Conservation (phyloP, 306 rosid genomes). For the Urtica urens region DNA sequence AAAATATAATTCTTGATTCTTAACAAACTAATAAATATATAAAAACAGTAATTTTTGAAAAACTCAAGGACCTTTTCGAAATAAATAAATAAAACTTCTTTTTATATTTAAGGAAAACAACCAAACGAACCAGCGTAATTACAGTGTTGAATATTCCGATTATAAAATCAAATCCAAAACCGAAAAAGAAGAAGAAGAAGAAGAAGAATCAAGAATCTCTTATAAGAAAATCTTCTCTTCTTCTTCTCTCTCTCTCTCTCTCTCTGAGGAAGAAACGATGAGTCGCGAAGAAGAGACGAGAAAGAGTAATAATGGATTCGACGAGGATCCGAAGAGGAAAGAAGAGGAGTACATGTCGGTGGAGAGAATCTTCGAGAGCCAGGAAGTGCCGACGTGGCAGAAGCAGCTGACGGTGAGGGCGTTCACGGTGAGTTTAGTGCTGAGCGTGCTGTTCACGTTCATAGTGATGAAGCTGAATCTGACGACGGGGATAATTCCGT, state of each 20-base stretch:
- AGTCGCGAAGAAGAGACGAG: background rate
- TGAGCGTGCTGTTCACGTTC: conserved; percentile 30
- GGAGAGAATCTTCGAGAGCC: conserved; percentile 24
- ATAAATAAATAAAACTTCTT: too few relatives aligned
- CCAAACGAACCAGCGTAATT: background rate
- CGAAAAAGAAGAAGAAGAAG: too few relatives aligned
- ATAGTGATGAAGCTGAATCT: conserved; percentile 41
- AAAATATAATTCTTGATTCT: too few relatives aligned
- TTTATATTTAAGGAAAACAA: too few relatives aligned
- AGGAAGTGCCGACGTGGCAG: conserved; percentile 25
- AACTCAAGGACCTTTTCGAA: too few relatives aligned
- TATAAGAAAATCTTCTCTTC: background rate
- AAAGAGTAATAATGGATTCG: background rate
- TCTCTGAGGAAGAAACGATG: background rate
- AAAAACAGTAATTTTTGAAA: too few relatives aligned
- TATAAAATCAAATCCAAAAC: background rate
- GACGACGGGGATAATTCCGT: conserved; percentile 33
- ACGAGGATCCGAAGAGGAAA: conserved; percentile 4
- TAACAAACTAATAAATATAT: too few relatives aligned
- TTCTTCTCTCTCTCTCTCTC: background rate
- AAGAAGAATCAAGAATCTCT: background rate
- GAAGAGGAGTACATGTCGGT: conserved; percentile 1
- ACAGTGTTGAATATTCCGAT: background rate
- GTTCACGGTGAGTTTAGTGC: conserved; percentile 23
- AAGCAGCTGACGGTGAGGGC: conserved; percentile 32